Percentiles rank a stretch among this genome's conserved stretches.
Conservation (phyloP, 1,284 basidiomycete species). For the Melampsora americana region DNA sequence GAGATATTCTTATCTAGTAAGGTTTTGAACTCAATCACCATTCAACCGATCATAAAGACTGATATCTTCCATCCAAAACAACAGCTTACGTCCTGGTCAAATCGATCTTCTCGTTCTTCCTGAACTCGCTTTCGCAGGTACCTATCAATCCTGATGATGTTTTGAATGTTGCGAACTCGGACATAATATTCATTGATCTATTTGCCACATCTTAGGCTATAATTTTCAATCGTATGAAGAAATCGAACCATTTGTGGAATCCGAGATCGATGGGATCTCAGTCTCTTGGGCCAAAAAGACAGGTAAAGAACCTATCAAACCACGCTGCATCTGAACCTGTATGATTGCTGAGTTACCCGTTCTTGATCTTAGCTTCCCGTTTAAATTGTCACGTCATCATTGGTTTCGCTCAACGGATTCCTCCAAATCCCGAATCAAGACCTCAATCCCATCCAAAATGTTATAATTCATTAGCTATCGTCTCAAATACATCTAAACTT, state of each 20-base stretch:
- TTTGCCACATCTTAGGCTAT: conserved; percentile 11
- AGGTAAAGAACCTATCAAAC: conserved; percentile 2
- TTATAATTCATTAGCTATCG: conserved; percentile 35
- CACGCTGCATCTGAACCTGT: neutral
- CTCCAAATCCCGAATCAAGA: neutral
- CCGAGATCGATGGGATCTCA: conserved; percentile 33
- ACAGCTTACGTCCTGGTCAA: conserved; percentile 11
- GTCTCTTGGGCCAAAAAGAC: conserved; percentile 36
- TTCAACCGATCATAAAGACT: neutral
- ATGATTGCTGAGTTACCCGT: neutral
- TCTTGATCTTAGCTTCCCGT: conserved; percentile 11
- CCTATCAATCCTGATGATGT: neutral
- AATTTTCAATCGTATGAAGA: conserved; percentile 34
- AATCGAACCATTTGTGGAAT: conserved; percentile 29
- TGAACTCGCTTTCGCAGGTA: conserved; percentile 36
- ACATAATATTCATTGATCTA: neutral
- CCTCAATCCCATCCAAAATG: neutral
- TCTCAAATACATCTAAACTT: conserved; percentile 24
- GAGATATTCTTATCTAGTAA: neutral
- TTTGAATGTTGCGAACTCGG: neutral
- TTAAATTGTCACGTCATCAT: conserved; percentile 42
- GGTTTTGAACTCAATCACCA: neutral
- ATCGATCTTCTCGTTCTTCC: conserved; percentile 39
- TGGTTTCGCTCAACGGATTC: conserved; percentile 35
- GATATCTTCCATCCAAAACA: neutral